Conservation (phyloP, 345 rosid species). For the Heritiera littoralis region DNA sequence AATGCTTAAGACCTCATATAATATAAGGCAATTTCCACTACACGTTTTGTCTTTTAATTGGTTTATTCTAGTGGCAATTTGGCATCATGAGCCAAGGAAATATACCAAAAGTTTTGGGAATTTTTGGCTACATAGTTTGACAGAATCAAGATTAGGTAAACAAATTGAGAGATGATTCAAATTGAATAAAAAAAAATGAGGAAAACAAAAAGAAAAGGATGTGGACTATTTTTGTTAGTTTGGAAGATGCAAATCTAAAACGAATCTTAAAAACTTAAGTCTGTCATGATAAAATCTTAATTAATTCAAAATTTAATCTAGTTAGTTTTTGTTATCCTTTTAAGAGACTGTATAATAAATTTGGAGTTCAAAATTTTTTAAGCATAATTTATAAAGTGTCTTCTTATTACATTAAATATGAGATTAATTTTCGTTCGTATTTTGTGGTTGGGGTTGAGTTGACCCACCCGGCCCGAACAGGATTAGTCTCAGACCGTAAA, state of each 20-base stretch:
- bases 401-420: too few relatives aligned
- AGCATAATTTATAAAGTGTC: too few relatives aligned
- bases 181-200: neutral
- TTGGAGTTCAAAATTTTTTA: too few relatives aligned
- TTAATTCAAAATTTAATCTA: too few relatives aligned
- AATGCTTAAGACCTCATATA: neutral
- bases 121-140: neutral
- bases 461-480: too few relatives aligned
- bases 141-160: conserved; percentile 1
- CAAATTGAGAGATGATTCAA: neutral
- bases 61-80: neutral
- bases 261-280: neutral
- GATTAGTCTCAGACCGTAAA: too few relatives aligned
- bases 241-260: neutral
- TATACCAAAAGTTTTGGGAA: neutral
- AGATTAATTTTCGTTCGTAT: too few relatives aligned
- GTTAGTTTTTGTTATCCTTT: too few relatives aligned
- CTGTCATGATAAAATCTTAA: too few relatives aligned
- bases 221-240: too few relatives aligned
- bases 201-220: neutral
- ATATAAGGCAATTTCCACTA: neutral
- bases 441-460: too few relatives aligned
- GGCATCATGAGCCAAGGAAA: neutral
- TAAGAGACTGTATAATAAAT: too few relatives aligned
- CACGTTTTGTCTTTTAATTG: neutral